Conservation (phyloP, 148 eudicot genomes). For the Chenopodium formosanum region DNA sequence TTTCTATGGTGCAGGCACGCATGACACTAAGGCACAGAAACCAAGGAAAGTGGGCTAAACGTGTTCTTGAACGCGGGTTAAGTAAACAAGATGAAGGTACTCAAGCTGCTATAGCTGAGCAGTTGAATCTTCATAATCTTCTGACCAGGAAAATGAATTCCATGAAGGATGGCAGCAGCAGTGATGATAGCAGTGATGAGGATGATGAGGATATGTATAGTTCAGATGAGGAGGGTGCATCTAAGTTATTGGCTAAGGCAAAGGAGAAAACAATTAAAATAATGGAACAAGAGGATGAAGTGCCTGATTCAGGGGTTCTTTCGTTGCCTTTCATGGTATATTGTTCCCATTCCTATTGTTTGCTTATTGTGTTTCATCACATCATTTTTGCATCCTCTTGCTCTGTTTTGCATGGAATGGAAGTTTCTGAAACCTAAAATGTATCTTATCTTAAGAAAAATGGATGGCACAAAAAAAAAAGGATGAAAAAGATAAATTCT, state of each 20-base stretch:
- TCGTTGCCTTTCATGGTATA: constrained; percentile 95
- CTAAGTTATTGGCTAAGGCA: constrained; percentile 66
- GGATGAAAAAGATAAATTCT: neutral
- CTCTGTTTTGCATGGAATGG: neutral
- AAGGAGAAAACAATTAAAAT: constrained; percentile 66
- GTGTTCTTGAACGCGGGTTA: constrained; percentile 65
- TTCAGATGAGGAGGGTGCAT: constrained; percentile 54
- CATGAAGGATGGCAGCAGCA: constrained; percentile 64
- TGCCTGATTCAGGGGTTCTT: constrained; percentile 77
- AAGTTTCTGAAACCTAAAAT: neutral
- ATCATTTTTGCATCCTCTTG: neutral
- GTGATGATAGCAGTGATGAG: constrained; percentile 56
- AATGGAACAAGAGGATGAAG: constrained; percentile 65
- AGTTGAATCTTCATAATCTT: constrained; percentile 66
- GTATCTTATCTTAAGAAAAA: neutral
- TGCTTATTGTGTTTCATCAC: neutral
- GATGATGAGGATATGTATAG: constrained; percentile 55
- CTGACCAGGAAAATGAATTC: constrained; percentile 87
- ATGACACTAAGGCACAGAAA: constrained; percentile 83
- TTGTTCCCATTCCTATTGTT: neutral
- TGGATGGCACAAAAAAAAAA: neutral
- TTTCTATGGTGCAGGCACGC: constrained; percentile 60
- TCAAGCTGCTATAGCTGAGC: constrained; percentile 81
- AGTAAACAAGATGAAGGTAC: constrained; percentile 89
- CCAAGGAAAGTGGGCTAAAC: constrained; percentile 80